Conservation (phyloP, 2,329 filamentous ascomycete genomes). For the Alternaria arborescens region DNA sequence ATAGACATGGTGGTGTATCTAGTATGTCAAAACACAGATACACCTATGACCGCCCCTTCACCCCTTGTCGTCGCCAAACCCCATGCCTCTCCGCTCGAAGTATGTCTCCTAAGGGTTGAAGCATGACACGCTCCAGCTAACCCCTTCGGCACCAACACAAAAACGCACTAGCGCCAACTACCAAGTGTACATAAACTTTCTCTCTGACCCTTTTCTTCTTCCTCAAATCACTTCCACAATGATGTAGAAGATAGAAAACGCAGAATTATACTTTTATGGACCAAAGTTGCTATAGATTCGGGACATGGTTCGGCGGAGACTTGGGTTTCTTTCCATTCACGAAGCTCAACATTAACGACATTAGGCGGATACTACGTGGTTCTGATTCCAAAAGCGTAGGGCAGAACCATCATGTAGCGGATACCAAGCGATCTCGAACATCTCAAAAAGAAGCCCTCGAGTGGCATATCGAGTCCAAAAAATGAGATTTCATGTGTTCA, state of each 20-base stretch:
- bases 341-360: background rate
- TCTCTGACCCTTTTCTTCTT: background rate
- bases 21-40: background rate
- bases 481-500: background rate
- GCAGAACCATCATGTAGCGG: background rate
- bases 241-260: background rate
- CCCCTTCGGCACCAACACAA: background rate
- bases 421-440: background rate
- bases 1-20: background rate
- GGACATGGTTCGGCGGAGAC: background rate
- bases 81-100: background rate
- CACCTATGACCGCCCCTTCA: background rate
- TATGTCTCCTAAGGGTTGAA: background rate
- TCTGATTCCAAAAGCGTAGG: background rate
- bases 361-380: background rate
- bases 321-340: background rate
- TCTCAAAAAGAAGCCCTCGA: background rate
- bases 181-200: background rate
- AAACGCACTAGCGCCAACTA: background rate
- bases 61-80: background rate
- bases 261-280: background rate
- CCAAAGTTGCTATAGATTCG: background rate
- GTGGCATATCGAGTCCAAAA: background rate
- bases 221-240: background rate
- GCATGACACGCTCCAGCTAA: background rate